phyloP scores from a whole-genome alignment of 345 rosid species.

The Arabis alpina region DNA sequence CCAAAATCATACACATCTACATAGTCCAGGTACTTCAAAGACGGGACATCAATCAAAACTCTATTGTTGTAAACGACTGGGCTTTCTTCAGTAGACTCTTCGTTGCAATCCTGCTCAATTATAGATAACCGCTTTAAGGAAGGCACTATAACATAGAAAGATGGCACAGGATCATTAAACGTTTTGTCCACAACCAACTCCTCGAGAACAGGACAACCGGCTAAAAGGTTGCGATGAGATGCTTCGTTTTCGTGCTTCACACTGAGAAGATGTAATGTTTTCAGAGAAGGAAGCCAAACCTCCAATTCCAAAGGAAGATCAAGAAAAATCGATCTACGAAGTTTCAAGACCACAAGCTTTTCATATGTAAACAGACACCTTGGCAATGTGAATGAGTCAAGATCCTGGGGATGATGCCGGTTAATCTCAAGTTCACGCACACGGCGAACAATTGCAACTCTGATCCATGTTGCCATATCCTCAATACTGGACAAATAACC shows the following conservation, averaged over 20 bases:
- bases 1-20: not conserved
- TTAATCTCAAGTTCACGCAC: not conserved
- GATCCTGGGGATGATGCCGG: too few species aligned
- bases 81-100: too few species aligned
- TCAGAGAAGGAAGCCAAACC: not conserved
- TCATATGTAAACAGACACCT: not conserved
- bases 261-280: not conserved
- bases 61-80: not conserved
- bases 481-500: not conserved
- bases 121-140: not conserved
- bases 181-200: too few species aligned
- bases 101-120: not conserved
- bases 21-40: constrained; percentile 3
- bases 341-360: constrained; percentile 9
- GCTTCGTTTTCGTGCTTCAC: not conserved
- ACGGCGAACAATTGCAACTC: not conserved
- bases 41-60: constrained; percentile 1
- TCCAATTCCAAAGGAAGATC: not conserved
- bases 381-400: not conserved
- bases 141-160: not conserved
- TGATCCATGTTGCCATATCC: not conserved
- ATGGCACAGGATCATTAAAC: not conserved
- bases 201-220: too few species aligned
- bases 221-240: too few species aligned
- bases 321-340: not conserved